Base-by-base conservation (phyloP, 1,139 yeast species). In the Zhuliangozyma parablackwelliae region DNA sequence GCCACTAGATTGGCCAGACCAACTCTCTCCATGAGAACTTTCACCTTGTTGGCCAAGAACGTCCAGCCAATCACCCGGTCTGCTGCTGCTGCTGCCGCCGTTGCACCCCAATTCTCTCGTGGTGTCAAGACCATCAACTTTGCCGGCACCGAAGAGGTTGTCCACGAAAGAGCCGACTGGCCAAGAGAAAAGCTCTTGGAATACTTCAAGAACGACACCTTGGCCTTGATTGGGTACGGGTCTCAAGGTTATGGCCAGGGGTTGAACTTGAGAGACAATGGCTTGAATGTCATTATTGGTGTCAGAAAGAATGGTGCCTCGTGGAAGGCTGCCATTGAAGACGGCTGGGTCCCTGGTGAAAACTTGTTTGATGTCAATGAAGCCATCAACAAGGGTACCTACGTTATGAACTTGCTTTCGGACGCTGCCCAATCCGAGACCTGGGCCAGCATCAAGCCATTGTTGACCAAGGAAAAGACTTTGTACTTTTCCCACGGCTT, bases 181-280 rank as follows among this genome's bases (percentile, higher is more conserved):
- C 98, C 98, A 72, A 80, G 84, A 66, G 98, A 92, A 75, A 92
- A 85, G 77, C 78, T 92, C 60, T 78, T 83, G 52, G 94, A 89
- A 61, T 92, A 89, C 80, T 92, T 92, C 88, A 90, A 92, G 80
- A 75, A 90, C 71, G 98, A 92, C 69, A 92, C 98, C 47, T 75
- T 92, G 62, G 97, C 98, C 54, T 75, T 92, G 63, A 90, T 92
- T 56, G 98, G 98, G 72, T 92, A 92, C 81, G 98, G 98, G 63
- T 92, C 98, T 54, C 98, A 92, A 78, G 98, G 98, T 74, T 92
- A 92, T 78, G 98, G 98, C 65, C 98, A 92, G 78, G 97, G 97
- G 72, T 82, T 92, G 59, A 92, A 92, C 89, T 75, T 92, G 77
- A 87, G 98, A 77, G 98, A 92, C 79, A 90, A 92, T 61, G 98